phyloP scores from a whole-genome alignment of 176 grass and related monocot genomes.

The Cymbopogon citratus region DNA sequence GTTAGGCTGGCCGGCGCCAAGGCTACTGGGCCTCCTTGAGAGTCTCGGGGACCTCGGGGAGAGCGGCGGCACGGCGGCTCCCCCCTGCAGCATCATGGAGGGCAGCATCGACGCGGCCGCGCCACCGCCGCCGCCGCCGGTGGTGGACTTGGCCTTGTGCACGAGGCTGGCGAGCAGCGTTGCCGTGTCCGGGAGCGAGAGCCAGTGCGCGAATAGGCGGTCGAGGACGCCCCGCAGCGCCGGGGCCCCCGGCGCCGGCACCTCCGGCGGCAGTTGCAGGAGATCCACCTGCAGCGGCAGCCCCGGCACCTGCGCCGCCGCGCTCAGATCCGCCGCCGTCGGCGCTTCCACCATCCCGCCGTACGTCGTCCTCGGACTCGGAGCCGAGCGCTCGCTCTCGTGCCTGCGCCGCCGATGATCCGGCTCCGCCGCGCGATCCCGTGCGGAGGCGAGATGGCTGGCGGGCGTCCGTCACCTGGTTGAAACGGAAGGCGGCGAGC shows the following conservation, averaged over 20 bases:
- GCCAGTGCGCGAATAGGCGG: conserved; percentile 81
- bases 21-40: conserved; percentile 36
- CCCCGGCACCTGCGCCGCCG: conserved; percentile 18
- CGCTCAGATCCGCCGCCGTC: conserved; percentile 31
- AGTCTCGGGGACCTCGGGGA: conserved; percentile 86
- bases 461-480: background rate
- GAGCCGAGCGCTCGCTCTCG: background rate
- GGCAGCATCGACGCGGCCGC: conserved; percentile 28
- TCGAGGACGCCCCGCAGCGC: conserved; percentile 53
- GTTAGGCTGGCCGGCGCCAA: conserved; percentile 35
- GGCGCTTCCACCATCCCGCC: conserved; percentile 17
- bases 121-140: background rate
- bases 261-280: conserved; percentile 51
- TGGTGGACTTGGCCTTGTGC: conserved; percentile 58
- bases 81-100: conserved; percentile 69
- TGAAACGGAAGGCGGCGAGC: background rate
- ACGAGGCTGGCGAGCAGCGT: conserved; percentile 46
- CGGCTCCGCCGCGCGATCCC: conserved; percentile 12
- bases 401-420: conserved; percentile 25
- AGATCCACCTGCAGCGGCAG: conserved; percentile 55
- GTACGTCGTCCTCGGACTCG: background rate
- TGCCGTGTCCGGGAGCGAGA: conserved; percentile 61
- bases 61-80: conserved; percentile 70
- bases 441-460: background rate
- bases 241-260: conserved; percentile 31